Base-by-base conservation (phyloP, 352 stramenopile genomes). In the Globisporangium recalcitrans region DNA sequence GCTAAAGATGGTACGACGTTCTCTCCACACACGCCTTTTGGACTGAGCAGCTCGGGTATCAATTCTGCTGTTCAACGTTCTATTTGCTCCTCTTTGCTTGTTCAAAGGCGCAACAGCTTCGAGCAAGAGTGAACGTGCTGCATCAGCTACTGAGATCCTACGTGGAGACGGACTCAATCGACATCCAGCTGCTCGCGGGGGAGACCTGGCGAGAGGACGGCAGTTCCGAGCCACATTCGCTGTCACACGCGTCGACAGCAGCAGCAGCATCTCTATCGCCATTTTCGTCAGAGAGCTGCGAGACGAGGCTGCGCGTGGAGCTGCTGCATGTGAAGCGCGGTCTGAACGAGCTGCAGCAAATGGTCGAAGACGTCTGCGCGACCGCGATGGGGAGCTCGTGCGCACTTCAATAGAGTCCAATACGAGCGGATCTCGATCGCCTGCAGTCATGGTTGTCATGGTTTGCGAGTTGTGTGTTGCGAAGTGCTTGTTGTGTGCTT, bases 351-450 rank as follows among this genome's bases (percentile, higher is more conserved):
- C 47, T 85, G 26, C 73, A 77, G 29, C 58, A 77, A 24, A 40
- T 68, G 42, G 64, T 80, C 52, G 76, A 85, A 60, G 73, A 82
- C n/a, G 58, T 58, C n/a, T 75, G 67, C 16, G 73, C 76, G 57
- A 65, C 65, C 10, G 59, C 70, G 21, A 72, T 80, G 52, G 76
- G 73, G 2, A 77, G 62, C 27, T 70, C 59, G 9, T 85, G 76
- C 22, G 73, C 72, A 19, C 62, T 85, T 51, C 73, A 85, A 52
- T 85, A 69, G 2, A 84, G 48, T 10, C 14, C 40, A 27, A 24
- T 24, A 49, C 16, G 26, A 24, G 40, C 7, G 4, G n/a, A n/a
- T n/a, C n/a, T n/a, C n/a, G n/a, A n/a, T n/a, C n/a, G n/a, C n/a
- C n/a, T n/a, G n/a, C n/a, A n/a, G n/a, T n/a, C n/a, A n/a, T n/a